Conservation (phyloP, 139 green algal species). For the Chlamydomonas schloesseri region DNA sequence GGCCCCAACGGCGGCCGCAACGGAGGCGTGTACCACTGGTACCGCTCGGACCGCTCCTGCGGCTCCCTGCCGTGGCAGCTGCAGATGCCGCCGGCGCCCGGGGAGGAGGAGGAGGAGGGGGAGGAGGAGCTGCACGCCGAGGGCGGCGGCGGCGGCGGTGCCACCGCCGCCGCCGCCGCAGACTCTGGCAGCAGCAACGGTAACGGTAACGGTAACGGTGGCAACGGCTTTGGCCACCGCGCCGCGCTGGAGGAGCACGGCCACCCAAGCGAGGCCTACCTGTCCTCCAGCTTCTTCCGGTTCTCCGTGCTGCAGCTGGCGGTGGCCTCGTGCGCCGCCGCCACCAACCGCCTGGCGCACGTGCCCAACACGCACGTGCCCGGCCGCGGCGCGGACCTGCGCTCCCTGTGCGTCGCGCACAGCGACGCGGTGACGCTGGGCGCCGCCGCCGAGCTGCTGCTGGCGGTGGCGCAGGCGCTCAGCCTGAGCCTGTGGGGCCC, state of each 20-base stretch:
- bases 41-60: background rate
- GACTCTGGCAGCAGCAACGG: too few relatives aligned
- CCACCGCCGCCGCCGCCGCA: too few relatives aligned
- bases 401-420: conserved; percentile 22
- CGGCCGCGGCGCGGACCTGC: background rate
- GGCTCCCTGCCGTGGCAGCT: background rate
- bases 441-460: background rate
- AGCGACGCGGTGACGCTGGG: conserved; percentile 1
- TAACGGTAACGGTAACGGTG: too few relatives aligned
- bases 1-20: too few relatives aligned
- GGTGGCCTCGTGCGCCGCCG: background rate
- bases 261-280: background rate
- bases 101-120: too few relatives aligned
- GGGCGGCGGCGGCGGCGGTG: too few relatives aligned
- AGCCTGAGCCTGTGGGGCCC: background rate
- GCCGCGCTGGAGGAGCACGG: too few relatives aligned
- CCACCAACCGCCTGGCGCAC: conserved; percentile 15
- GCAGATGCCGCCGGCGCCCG: background rate
- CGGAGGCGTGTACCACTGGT: background rate
- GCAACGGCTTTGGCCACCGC: background rate
- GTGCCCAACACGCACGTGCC: background rate
- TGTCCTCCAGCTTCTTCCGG: background rate
- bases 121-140: too few relatives aligned
- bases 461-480: background rate
- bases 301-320: background rate